Evolutionary conservation across 2,329 filamentous ascomycete species (phyloP).

Genomic region (Penicillium sp.): DNA sequence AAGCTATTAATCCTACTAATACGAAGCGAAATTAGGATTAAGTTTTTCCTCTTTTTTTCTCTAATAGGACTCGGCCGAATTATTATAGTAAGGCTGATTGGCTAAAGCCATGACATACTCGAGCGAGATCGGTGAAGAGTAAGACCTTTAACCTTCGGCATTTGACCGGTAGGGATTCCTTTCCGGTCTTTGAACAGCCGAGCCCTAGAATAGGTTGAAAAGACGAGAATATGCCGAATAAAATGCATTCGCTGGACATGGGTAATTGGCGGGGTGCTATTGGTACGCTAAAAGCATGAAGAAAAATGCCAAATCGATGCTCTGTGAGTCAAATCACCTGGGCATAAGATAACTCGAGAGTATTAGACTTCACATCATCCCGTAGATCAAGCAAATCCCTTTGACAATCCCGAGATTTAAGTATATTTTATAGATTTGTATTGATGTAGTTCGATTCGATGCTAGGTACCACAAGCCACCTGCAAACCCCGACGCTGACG

Average conservation of each 20-base stretch:
- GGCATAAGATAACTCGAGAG: not conserved
- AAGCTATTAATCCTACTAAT: not conserved
- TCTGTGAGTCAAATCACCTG: no score
- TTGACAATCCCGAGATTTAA: not conserved
- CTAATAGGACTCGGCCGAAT: constrained; percentile 2
- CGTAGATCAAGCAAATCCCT: not conserved
- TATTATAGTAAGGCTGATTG: not conserved
- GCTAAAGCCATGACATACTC: not conserved
- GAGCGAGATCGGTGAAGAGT: constrained; percentile 4
- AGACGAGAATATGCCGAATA: not conserved
- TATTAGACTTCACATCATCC: not conserved
- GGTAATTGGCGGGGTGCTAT: constrained; percentile 10
- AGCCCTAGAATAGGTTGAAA: not conserved
- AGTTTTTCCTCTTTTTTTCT: not conserved
- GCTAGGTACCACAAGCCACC: not conserved
- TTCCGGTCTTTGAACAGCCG: not conserved
- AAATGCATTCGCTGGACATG: not conserved
- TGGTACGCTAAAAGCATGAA: not conserved
- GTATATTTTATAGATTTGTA: not conserved
- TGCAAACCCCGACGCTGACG: constrained; percentile 30
- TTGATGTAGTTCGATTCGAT: not conserved
- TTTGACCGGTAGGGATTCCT: constrained; percentile 1
- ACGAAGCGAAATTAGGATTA: not conserved
- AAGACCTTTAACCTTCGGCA: not conserved
- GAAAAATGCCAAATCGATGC: not conserved